Evolutionary conservation across 768 basidiomycete genomes (phyloP).

Genomic region (Cystofilobasidium capitatum): DNA sequence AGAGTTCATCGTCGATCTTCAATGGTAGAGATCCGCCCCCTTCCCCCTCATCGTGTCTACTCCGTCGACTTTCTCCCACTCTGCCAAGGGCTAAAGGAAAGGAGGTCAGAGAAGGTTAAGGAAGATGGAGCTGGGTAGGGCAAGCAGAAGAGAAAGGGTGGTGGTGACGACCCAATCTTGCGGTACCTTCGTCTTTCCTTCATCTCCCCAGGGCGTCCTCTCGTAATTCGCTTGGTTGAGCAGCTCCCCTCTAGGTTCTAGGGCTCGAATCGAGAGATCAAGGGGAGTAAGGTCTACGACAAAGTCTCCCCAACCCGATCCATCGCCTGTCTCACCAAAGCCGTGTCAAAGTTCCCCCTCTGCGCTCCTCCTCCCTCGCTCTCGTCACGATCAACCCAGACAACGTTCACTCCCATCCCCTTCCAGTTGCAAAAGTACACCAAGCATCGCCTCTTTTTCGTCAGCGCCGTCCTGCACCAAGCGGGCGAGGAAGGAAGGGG

Average conservation of each 20-base stretch:
- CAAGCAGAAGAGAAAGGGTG: no score
- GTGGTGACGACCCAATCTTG: no score
- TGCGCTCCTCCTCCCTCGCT: conserved; percentile 8
- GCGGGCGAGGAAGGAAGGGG: no score
- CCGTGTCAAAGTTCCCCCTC: no score
- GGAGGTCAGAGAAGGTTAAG: neutral
- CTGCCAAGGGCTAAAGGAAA: neutral
- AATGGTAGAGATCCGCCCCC: neutral
- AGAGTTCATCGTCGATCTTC: neutral
- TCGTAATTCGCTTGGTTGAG: neutral
- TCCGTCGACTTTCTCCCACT: no score
- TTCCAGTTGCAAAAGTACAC: no score
- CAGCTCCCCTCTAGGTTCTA: conserved; percentile 1
- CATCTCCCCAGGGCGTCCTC: neutral
- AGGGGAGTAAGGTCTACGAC: no score
- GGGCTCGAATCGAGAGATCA: conserved; percentile 19
- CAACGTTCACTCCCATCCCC: neutral
- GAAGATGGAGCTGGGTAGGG: no score
- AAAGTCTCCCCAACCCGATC: no score
- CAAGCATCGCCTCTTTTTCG: no score
- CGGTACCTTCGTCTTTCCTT: neutral
- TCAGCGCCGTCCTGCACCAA: no score
- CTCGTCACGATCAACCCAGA: neutral
- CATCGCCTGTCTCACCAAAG: conserved; percentile 27
- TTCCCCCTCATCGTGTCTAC: neutral